phyloP scores from a whole-genome alignment of 1,139 yeast species.

The Arxiozyma telluris region DNA sequence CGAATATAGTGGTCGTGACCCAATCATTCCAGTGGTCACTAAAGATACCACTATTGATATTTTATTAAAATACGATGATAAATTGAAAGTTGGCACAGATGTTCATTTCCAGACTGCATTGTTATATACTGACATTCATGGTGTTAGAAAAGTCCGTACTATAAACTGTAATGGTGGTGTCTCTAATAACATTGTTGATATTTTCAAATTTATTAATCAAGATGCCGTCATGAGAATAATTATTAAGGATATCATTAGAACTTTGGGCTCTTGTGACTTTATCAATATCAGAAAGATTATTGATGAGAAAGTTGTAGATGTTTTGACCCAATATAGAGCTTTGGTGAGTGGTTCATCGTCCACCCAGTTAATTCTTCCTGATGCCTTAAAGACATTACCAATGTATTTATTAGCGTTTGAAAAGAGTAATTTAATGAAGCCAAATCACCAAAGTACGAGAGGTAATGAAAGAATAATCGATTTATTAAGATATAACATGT shows the following conservation, averaged over 20 bases:
- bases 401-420: conserved; percentile 59
- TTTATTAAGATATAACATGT: conserved; percentile 43
- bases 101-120: conserved; percentile 90
- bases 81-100: conserved; percentile 60
- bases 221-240: conserved; percentile 70
- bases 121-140: conserved; percentile 68
- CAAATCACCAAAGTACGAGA: conserved; percentile 37
- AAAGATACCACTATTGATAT: conserved; percentile 64
- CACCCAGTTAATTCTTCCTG: conserved; percentile 73
- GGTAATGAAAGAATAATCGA: conserved; percentile 58
- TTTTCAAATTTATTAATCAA: conserved; percentile 76
- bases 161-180: conserved; percentile 77
- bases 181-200: conserved; percentile 61
- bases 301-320: conserved; percentile 56
- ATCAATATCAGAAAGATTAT: conserved; percentile 55
- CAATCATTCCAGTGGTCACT: conserved; percentile 58
- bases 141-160: conserved; percentile 76
- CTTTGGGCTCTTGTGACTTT: conserved; percentile 53
- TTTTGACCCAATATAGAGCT: conserved; percentile 69
- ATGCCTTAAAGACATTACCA: conserved; percentile 65
- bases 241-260: conserved; percentile 58
- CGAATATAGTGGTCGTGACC: conserved; percentile 40
- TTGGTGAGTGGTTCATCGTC: conserved; percentile 40
- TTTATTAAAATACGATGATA: conserved; percentile 69
- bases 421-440: conserved; percentile 56